Evolutionary conservation across 2,329 filamentous ascomycete species (phyloP).

Genomic region (Leptosphaerulina australis): DNA sequence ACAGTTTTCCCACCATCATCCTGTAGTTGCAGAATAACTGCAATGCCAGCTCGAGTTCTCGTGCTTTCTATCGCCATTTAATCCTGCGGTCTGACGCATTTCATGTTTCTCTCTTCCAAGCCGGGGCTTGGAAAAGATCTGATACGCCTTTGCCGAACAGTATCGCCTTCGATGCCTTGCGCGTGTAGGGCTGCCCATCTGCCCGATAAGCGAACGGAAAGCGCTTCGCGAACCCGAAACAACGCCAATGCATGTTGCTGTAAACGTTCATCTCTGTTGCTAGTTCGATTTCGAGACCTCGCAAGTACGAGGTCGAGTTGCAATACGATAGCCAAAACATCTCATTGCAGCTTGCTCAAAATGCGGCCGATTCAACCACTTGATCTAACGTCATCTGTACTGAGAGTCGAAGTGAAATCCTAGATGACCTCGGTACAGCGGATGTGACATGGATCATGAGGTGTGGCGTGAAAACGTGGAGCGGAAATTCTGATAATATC

Average conservation of each 20-base stretch:
- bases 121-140: background rate
- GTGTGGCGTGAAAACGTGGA: background rate
- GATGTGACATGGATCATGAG: background rate
- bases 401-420: background rate
- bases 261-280: conserved; percentile 4
- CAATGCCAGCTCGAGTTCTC: too few relatives aligned
- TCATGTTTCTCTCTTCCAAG: background rate
- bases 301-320: background rate
- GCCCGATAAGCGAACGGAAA: conserved; percentile 17
- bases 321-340: background rate
- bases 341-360: background rate
- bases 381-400: background rate
- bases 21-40: too few relatives aligned
- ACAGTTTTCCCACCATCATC: too few relatives aligned
- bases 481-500: background rate
- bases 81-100: background rate
- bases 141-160: background rate
- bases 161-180: background rate
- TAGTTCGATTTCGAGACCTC: background rate
- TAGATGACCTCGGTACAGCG: background rate
- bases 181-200: background rate
- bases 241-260: conserved; percentile 16
- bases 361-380: background rate
- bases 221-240: conserved; percentile 14
- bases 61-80: too few relatives aligned